These are phyloP conservation scores for Wickerhamomyces strasburgensis DNA, from an alignment of 805 yeast species.

Conservation along the genomic window DNA sequence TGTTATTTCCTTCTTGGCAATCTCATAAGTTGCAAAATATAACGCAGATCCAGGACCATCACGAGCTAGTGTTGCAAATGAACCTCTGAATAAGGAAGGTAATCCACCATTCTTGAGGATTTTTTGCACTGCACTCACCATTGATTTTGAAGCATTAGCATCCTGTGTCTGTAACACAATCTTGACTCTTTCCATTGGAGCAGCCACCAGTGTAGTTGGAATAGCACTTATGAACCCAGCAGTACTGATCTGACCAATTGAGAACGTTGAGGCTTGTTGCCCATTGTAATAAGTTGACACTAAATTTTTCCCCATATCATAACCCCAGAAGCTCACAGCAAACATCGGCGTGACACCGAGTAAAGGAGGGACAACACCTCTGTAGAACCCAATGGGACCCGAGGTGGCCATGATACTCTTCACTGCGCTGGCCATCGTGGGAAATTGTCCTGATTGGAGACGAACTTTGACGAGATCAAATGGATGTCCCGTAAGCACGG, in stretches of 20 bases:
- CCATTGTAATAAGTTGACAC: conserved; percentile 42
- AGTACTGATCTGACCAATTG: conserved; percentile 68
- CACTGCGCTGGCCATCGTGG: conserved; percentile 63
- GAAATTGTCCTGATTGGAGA: conserved; percentile 69
- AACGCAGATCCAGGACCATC: conserved; percentile 98
- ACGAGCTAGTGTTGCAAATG: conserved; percentile 86
- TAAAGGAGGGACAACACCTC: conserved; percentile 92
- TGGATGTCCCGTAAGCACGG: conserved; percentile 94
- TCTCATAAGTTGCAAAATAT: conserved; percentile 92
- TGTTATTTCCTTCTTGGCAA: conserved; percentile 59
- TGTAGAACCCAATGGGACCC: conserved; percentile 77
- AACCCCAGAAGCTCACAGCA: conserved; percentile 98
- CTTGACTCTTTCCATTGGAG: conserved; percentile 94
- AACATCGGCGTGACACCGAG: conserved; percentile 98
- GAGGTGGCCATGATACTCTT: conserved; percentile 63
- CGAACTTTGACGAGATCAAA: conserved; percentile 91
- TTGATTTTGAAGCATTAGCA: conserved; percentile 34
- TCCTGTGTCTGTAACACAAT: conserved; percentile 83
- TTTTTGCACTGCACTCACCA: conserved; percentile 53
- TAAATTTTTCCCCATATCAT: conserved; percentile 82
- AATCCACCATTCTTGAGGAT: conserved; percentile 79
- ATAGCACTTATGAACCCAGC: conserved; percentile 95
- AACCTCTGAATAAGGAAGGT: conserved; percentile 82
- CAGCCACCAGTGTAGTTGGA: conserved; percentile 95
- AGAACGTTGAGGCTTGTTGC: conserved; percentile 35